phyloP scores from a whole-genome alignment of 1,284 basidiomycete species.

The Ustilago trichophora region DNA sequence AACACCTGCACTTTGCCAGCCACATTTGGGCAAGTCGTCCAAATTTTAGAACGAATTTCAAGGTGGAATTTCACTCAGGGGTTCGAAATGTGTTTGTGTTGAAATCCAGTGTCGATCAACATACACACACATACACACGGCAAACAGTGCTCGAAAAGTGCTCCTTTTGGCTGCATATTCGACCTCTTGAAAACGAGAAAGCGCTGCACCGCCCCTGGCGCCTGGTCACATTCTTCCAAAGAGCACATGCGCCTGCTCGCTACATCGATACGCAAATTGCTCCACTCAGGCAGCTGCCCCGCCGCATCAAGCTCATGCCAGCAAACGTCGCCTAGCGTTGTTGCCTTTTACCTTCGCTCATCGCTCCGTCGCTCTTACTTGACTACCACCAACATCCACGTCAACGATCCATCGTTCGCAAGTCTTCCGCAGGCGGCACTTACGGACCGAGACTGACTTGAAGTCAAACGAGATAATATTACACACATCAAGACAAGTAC shows the following conservation, averaged over 20 bases:
- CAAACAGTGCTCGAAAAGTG: too few relatives aligned
- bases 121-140: slow-evolving; percentile 6
- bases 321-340: not conserved
- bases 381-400: not conserved
- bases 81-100: not conserved
- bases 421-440: slow-evolving; percentile 5
- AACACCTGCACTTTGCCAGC: slow-evolving; percentile 17
- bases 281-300: not conserved
- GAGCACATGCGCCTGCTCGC: slow-evolving; percentile 8
- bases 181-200: too few relatives aligned
- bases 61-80: not conserved
- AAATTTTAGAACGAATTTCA: slow-evolving; percentile 5
- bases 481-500: too few relatives aligned
- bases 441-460: too few relatives aligned
- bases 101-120: slow-evolving; percentile 47
- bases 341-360: not conserved
- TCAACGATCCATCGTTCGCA: not conserved
- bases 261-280: not conserved
- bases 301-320: not conserved
- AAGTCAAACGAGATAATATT: too few relatives aligned
- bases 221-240: slow-evolving; percentile 25
- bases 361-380: not conserved
- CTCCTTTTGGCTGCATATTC: too few relatives aligned
- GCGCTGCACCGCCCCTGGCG: slow-evolving; percentile 7
- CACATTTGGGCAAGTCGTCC: not conserved